These are phyloP conservation scores for Protea cynaroides DNA, from an alignment of 164 flowering plant genomes.

Conservation along the genomic window DNA sequence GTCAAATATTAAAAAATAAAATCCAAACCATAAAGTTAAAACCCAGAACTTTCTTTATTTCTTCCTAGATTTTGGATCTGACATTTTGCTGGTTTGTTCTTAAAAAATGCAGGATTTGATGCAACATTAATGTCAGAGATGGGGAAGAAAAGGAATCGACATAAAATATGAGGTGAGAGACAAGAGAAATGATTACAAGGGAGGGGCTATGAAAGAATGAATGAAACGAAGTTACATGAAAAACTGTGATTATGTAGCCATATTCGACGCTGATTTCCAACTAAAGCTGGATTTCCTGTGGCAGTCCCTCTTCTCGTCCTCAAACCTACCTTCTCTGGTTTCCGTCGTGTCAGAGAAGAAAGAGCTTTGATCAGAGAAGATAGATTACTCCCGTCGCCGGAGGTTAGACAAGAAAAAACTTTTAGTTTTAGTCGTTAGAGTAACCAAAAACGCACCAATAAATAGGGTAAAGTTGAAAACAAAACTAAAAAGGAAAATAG, in stretches of 20 bases:
- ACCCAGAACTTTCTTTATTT: too few species aligned
- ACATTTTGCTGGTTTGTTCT: background rate
- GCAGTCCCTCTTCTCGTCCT: constrained; percentile 61
- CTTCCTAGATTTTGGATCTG: background rate
- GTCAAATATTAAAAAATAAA: too few species aligned
- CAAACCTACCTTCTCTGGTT: too few species aligned
- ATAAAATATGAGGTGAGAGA: constrained; percentile 81
- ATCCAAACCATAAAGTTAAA: too few species aligned
- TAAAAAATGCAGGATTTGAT: constrained; percentile 43
- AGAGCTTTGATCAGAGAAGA: too few species aligned
- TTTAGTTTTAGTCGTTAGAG: too few species aligned
- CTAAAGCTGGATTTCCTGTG: constrained; percentile 84
- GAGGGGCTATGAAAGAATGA: constrained; percentile 93
- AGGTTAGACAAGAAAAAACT: too few species aligned
- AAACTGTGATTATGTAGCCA: constrained; percentile 79
- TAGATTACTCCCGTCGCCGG: too few species aligned
- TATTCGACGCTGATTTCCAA: constrained; percentile 95
- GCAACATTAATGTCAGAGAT: constrained; percentile 68
- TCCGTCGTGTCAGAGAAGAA: too few species aligned
- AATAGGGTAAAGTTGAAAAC: too few species aligned
- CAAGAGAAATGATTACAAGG: constrained; percentile 78
- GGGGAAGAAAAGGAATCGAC: constrained; percentile 85
- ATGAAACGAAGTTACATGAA: constrained; percentile 73
- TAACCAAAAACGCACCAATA: too few species aligned
- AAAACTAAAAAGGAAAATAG: too few species aligned